Evolutionary conservation across 345 rosid species (phyloP).

Genomic region (Camelina hispida): DNA sequence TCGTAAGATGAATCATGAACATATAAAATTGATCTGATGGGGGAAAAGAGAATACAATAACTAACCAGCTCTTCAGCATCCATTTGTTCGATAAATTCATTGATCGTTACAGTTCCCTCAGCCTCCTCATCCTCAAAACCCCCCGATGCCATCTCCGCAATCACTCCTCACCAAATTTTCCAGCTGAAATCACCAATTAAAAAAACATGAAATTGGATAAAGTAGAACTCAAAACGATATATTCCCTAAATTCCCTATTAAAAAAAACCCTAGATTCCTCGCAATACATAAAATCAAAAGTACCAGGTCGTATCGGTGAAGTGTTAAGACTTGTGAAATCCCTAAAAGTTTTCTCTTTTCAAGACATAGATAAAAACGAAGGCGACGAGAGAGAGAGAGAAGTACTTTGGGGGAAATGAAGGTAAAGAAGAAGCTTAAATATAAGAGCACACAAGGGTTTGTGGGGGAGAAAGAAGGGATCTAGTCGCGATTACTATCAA

Average conservation of each 20-base stretch:
- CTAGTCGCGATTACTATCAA: neutral
- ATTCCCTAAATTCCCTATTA: neutral
- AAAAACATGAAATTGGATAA: neutral
- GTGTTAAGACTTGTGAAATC: neutral
- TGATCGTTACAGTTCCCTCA: slow-evolving; percentile 69
- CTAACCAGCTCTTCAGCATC: slow-evolving; percentile 95
- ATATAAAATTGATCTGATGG: neutral
- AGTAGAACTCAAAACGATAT: slow-evolving; percentile 10
- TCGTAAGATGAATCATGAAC: neutral
- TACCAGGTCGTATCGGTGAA: neutral
- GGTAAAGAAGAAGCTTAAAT: neutral
- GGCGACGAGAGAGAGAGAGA: neutral
- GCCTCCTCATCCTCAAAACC: slow-evolving; percentile 71
- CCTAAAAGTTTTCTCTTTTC: neutral
- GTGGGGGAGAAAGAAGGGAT: slow-evolving; percentile 32
- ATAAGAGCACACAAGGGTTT: neutral
- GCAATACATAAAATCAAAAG: neutral
- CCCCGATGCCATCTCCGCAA: slow-evolving; percentile 59
- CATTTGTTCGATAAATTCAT: slow-evolving; percentile 78
- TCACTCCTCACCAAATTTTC: neutral
- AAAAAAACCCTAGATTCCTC: slow-evolving; percentile 46
- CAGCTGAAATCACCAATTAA: slow-evolving; percentile 28
- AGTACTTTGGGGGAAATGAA: neutral
- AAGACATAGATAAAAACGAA: neutral
- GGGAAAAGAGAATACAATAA: slow-evolving; percentile 35